These are phyloP conservation scores for Cryphonectria carpinicola DNA, from an alignment of 2,329 filamentous ascomycete species.

Conservation along the genomic window DNA sequence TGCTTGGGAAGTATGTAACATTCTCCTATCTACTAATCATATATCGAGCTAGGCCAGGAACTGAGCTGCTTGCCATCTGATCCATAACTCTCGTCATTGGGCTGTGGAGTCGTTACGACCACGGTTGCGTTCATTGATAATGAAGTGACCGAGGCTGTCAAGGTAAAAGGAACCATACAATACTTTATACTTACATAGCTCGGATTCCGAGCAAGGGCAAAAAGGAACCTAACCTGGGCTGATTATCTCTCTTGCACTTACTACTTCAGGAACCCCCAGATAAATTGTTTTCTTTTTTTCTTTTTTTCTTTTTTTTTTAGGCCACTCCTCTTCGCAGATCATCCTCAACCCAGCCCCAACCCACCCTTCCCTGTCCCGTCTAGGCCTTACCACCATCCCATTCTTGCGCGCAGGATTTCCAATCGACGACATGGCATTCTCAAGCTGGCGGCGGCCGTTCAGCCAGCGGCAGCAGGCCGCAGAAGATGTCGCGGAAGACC, in stretches of 20 bases:
- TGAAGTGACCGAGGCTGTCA: not conserved
- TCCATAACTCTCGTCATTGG: conserved; percentile 2
- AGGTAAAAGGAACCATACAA: not conserved
- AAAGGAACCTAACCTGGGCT: no score
- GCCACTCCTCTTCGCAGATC: not conserved
- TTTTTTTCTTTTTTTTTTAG: no score
- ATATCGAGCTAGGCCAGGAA: not conserved
- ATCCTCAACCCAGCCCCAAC: not conserved
- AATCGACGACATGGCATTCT: conserved; percentile 16
- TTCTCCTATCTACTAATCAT: not conserved
- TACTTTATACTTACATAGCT: not conserved
- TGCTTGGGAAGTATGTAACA: not conserved
- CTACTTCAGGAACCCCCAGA: not conserved
- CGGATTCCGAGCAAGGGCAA: no score
- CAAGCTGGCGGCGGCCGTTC: conserved; percentile 21
- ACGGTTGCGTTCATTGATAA: not conserved
- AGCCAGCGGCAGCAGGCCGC: conserved; percentile 2
- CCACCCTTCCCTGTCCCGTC: not conserved
- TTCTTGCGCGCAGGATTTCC: no score
- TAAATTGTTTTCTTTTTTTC: not conserved
- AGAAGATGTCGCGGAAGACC: conserved; percentile 5
- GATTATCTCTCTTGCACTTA: not conserved
- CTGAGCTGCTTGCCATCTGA: not conserved
- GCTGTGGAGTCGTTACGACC: not conserved
- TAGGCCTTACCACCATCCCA: no score